Base-by-base conservation (phyloP, 2,329 filamentous ascomycete genomes). In the Pochonia chlamydosporia region DNA sequence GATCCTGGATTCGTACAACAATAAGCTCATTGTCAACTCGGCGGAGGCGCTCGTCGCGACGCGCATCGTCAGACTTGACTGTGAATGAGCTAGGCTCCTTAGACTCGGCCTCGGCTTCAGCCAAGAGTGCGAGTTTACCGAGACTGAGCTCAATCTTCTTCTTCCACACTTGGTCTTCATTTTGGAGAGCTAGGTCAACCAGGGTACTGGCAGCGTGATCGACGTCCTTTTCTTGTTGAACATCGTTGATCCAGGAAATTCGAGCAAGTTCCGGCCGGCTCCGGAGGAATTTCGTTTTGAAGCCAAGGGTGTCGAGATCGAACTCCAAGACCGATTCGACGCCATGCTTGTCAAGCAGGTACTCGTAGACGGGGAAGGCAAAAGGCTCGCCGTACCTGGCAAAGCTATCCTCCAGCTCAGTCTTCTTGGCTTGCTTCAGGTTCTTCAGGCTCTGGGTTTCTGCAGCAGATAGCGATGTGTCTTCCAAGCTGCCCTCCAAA, bases 241-340 rank as follows among this genome's bases (percentile, higher is more conserved):
- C 78, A 61, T 97, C 91, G 62, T 99, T 95, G 69, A 99, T 95
- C 93, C 93, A 99, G 42, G 85, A 84, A 39, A 99, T 75, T 57
- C 89, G 89, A 24, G 85, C 84, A 52, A 89, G 81, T 52, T 83
- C 76, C 0, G 82, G 78, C 53, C 83, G 80, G 47, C 80, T 83
- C 36, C 87, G 81, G 41, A 99, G 74, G 58, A 90, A 99, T 44
- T 76, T 75, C 1, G 89, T 95, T 47, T 95, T 78, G 58, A 82
- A 85, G n/a, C 71, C 70, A 43, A 79, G 69, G 54, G 82, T 82
- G 58, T 91, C 86, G 47, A 82, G 70, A 23, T 84, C 74, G 49
- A 87, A 87, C 56, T 83, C 77, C 45, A 99, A 75, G 24, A 96
- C 74, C 2, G 78, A 74, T 54, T 82, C 75, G 37, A 87, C 74